phyloP scores from a whole-genome alignment of 2,329 filamentous ascomycete species.

The Neopestalotiopsis rosae region DNA sequence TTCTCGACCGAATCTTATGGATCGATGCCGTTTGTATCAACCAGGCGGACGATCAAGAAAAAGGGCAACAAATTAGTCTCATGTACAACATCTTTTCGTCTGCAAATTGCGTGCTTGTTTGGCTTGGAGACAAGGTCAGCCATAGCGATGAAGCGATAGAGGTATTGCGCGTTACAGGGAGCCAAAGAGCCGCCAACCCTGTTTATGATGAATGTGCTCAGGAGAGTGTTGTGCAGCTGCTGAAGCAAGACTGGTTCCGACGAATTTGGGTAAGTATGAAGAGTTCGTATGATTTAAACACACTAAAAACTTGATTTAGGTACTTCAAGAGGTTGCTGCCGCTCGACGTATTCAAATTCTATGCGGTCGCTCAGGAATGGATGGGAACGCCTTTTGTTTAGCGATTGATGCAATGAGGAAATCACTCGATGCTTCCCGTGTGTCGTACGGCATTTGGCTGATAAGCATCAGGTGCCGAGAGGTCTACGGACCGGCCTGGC shows the following conservation, averaged over 20 bases:
- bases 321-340: background rate
- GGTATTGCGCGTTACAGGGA: background rate
- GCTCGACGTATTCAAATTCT: background rate
- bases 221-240: too few species aligned
- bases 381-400: background rate
- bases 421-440: too few species aligned
- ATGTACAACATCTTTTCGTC: conserved; percentile 28
- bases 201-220: background rate
- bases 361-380: background rate
- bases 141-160: conserved; percentile 18
- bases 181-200: background rate
- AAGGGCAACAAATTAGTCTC: conserved; percentile 25
- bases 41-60: conserved; percentile 25
- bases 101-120: conserved; percentile 25
- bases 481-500: too few species aligned
- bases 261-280: conserved; percentile 2
- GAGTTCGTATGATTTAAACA: too few species aligned
- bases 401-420: background rate
- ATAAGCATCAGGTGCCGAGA: too few species aligned
- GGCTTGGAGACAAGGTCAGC: conserved; percentile 25
- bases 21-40: conserved; percentile 30
- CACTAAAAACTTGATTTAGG: too few species aligned
- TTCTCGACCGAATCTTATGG: conserved; percentile 19
- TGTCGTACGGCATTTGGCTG: too few species aligned
- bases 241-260: background rate